phyloP scores from a whole-genome alignment of 2,329 filamentous ascomycete genomes.

The Ophiocordyceps sinensis region DNA sequence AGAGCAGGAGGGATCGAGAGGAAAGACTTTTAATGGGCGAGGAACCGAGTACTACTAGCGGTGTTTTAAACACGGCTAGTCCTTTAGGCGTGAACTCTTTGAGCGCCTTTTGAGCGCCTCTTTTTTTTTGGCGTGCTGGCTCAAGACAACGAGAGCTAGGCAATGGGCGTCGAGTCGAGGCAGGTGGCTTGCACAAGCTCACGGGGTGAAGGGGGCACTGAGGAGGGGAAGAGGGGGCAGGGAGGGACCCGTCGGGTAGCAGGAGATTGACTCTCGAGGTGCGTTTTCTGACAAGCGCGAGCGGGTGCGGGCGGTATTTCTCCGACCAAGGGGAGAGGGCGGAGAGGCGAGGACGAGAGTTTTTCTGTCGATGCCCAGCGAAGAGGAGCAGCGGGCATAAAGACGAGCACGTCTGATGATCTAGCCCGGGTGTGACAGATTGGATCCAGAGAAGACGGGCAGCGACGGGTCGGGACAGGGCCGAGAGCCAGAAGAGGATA shows the following conservation, averaged over 20 bases:
- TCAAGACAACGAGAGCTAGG: too few species aligned
- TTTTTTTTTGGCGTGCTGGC: background rate
- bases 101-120: background rate
- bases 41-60: too few species aligned
- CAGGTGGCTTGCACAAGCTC: slow-evolving; percentile 1
- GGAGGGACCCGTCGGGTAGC: background rate
- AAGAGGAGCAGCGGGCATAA: background rate
- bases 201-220: background rate
- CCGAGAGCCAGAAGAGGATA: slow-evolving; percentile 4
- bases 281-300: slow-evolving; percentile 2
- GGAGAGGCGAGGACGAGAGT: background rate
- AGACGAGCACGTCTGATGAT: slow-evolving; percentile 1
- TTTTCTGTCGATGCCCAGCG: background rate
- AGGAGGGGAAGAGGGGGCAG: background rate
- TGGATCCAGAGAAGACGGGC: background rate
- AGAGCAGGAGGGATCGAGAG: too few species aligned
- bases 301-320: slow-evolving; percentile 1
- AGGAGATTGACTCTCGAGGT: slow-evolving; percentile 3
- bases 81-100: too few species aligned
- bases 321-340: background rate
- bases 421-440: background rate
- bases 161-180: background rate
- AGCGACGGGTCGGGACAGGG: background rate
- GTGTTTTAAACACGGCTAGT: too few species aligned
- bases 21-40: too few species aligned